Evolutionary conservation across 495 filamentous ascomycete genomes (phyloP).

Genomic region (Choiromyces venosus): DNA sequence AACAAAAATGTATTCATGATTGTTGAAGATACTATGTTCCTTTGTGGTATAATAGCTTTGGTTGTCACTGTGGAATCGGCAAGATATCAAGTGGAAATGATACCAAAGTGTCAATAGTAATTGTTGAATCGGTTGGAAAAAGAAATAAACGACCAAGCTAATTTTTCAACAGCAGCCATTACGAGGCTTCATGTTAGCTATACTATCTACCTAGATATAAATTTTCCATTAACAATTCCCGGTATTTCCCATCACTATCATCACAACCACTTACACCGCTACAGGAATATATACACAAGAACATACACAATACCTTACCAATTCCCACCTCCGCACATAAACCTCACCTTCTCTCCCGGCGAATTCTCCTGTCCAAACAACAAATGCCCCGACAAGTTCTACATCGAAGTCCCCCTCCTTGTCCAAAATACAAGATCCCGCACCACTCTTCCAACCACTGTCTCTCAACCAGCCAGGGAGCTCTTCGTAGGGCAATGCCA

Average conservation of each 20-base stretch:
- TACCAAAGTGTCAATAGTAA: too few relatives aligned
- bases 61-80: too few relatives aligned
- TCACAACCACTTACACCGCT: too few relatives aligned
- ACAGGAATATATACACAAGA: background rate
- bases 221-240: background rate
- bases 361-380: background rate
- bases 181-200: too few relatives aligned
- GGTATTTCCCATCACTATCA: background rate
- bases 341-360: background rate
- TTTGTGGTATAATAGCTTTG: too few relatives aligned
- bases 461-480: background rate
- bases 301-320: background rate
- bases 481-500: background rate
- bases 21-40: too few relatives aligned
- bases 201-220: background rate
- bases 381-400: background rate
- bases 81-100: too few relatives aligned
- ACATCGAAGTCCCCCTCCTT: background rate
- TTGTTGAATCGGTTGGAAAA: too few relatives aligned
- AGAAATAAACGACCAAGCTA: too few relatives aligned
- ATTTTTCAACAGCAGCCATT: too few relatives aligned
- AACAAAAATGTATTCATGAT: too few relatives aligned
- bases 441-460: background rate
- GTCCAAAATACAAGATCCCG: background rate
- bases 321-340: background rate